Percentiles rank a stretch among this genome's conserved stretches.
Conservation (phyloP, 2,329 filamentous ascomycete genomes). For the Talaromyces sp. region DNA sequence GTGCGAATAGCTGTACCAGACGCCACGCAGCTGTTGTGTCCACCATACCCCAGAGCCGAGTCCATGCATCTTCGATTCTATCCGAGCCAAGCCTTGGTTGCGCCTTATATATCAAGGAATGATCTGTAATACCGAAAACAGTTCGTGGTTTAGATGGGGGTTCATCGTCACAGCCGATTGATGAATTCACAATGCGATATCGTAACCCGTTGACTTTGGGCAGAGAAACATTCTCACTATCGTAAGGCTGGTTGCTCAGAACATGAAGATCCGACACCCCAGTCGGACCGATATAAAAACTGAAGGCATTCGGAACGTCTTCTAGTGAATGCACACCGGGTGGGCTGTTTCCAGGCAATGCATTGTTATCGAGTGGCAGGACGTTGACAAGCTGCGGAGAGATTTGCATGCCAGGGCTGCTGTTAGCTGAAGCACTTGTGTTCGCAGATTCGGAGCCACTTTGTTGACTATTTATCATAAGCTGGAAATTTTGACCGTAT, state of each 20-base stretch:
- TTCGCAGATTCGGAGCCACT: background rate
- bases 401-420: background rate
- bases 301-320: background rate
- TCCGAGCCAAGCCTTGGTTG: background rate
- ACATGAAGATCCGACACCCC: background rate
- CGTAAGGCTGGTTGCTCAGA: background rate
- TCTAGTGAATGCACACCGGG: background rate
- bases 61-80: background rate
- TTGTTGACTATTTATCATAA: background rate
- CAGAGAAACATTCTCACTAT: background rate
- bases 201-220: background rate
- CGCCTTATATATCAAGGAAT: background rate
- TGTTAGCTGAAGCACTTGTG: background rate
- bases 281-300: constrained; percentile 2
- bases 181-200: background rate
- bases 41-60: constrained; percentile 1
- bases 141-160: background rate
- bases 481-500: background rate
- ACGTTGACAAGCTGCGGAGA: background rate
- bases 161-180: background rate
- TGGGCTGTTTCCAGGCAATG: background rate
- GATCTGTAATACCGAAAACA: constrained; percentile 2
- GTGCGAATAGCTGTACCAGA: background rate
- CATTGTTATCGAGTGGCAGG: background rate
- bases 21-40: background rate